phyloP scores from a whole-genome alignment of 1,284 basidiomycete species.

The Pisolithus thermaeus region DNA sequence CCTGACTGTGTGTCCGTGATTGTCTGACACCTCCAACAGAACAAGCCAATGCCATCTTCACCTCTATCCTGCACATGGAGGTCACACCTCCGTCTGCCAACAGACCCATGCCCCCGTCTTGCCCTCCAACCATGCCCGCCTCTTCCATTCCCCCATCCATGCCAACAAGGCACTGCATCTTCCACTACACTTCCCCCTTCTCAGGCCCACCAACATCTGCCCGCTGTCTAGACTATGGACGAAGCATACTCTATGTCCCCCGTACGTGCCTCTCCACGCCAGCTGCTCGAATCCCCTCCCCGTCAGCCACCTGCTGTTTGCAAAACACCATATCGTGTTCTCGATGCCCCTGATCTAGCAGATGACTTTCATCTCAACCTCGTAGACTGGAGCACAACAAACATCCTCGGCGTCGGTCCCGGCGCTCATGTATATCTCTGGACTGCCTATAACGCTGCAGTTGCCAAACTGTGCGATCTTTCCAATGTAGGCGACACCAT shows the following conservation, averaged over 20 bases:
- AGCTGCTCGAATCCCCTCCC: slow-evolving; percentile 81
- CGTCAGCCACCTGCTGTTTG: slow-evolving; percentile 79
- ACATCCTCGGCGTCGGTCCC: slow-evolving; percentile 91
- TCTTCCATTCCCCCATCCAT: slow-evolving; percentile 48
- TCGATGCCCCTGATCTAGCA: slow-evolving; percentile 94
- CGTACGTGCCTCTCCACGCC: slow-evolving; percentile 78
- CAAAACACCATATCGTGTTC: slow-evolving; percentile 95
- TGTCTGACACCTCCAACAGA: slow-evolving; percentile 35
- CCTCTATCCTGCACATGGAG: slow-evolving; percentile 66
- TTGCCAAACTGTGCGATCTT: slow-evolving; percentile 90
- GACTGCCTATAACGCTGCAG: slow-evolving; percentile 90
- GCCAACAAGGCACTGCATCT: slow-evolving; percentile 61
- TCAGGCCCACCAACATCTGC: slow-evolving; percentile 39
- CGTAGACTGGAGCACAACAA: slow-evolving; percentile 95
- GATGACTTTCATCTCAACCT: slow-evolving; percentile 99
- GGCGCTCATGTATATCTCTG: slow-evolving; percentile 93
- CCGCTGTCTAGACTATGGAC: slow-evolving; percentile 73
- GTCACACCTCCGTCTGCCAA: no score
- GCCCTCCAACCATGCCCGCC: slow-evolving; percentile 36
- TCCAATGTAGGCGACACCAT: slow-evolving; percentile 57
- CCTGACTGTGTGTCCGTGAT: background rate
- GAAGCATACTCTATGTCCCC: slow-evolving; percentile 89
- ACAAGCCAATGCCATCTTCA: slow-evolving; percentile 76
- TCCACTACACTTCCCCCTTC: slow-evolving; percentile 60
- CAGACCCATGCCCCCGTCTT: slow-evolving; percentile 57